Conservation (phyloP, 1,284 basidiomycete species). For the Apiotrichum laibachii region DNA sequence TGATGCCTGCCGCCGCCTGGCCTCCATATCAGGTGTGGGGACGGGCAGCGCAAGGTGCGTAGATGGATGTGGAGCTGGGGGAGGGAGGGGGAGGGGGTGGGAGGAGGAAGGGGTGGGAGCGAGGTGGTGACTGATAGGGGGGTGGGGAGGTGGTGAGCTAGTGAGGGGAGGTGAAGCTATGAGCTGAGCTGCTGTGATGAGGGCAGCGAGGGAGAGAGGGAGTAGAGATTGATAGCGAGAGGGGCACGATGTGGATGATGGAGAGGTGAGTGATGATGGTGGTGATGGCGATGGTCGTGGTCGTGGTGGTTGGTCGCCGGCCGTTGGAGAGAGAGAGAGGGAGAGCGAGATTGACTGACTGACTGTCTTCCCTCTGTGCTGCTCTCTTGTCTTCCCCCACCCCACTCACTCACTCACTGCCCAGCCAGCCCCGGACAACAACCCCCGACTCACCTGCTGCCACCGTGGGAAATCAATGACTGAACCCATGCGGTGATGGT, state of each 20-base stretch:
- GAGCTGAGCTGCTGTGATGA: neutral
- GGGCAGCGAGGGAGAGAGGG: neutral
- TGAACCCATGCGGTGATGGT: too few relatives aligned
- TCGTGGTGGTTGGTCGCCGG: neutral
- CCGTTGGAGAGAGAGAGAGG: too few relatives aligned
- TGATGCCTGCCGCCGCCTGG: slow-evolving; percentile 25
- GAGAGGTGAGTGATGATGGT: neutral
- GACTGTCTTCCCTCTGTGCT: too few relatives aligned
- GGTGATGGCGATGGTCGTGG: neutral
- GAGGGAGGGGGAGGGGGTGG: neutral
- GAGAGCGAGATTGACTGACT: too few relatives aligned
- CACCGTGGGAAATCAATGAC: too few relatives aligned
- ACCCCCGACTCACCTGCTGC: too few relatives aligned
- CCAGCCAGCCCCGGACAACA: too few relatives aligned
- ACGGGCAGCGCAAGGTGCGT: slow-evolving; percentile 2
- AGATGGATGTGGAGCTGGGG: neutral
- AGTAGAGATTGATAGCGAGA: neutral
- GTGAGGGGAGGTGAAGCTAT: neutral
- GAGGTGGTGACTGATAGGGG: neutral
- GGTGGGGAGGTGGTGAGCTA: neutral
- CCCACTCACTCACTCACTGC: too few relatives aligned
- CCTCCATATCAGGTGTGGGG: slow-evolving; percentile 21
- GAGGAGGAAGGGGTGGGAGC: neutral
- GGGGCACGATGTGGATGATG: neutral
- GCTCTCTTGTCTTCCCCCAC: too few relatives aligned